Evolutionary conservation across 2,329 filamentous ascomycete species (phyloP), one percentile per base, ranked within the genome.

Genomic region (Fusarium napiforme): DNA sequence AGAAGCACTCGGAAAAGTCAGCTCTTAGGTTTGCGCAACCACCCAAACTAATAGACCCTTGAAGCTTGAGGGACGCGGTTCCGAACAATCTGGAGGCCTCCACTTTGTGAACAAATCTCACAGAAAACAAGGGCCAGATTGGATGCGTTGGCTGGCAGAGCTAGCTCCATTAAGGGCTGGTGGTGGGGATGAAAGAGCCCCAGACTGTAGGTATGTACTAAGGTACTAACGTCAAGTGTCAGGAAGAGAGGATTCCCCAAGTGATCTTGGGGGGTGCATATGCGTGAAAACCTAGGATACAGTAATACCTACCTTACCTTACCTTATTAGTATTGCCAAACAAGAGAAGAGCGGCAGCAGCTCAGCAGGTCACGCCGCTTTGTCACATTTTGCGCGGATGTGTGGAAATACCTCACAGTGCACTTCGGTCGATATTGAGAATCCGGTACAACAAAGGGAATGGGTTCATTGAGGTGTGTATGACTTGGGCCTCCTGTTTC

Each of bases 331-430:
- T 57, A 43, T 60, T 68, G 64, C 43, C 50, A 73, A 67, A 60
- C 53, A 57, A 69, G 47, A 69, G 36, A 61, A 71, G 60, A 71
- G 67, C 46, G 56, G 65, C 55, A 26, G n/a, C 66, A 39, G 34
- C 34, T 65, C 68, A 50, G 63, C 63, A 69, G 65, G 64, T 58
- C 64, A 71, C 72, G 71, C 67, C 76, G 74, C 71, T 69, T 75
- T 70, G 71, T 60, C 64, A 53, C 60, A 58, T 63, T 53, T 67
- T 72, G 46, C 64, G 34, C 49, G 55, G 60, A 47, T 67, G 64
- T 55, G 63, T 50, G 56, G 75, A 77, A 78, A 78, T 76, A 64
- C 76, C 76, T 76, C 76, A 78, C 71, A 69, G 49, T 62, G 36
- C 46, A 19, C n/a, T 56, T 46, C 59, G 43, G 60, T 55, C 65